Base-by-base conservation (phyloP, 371 early-diverging fungal genomes). In the Mortierella sp. region DNA sequence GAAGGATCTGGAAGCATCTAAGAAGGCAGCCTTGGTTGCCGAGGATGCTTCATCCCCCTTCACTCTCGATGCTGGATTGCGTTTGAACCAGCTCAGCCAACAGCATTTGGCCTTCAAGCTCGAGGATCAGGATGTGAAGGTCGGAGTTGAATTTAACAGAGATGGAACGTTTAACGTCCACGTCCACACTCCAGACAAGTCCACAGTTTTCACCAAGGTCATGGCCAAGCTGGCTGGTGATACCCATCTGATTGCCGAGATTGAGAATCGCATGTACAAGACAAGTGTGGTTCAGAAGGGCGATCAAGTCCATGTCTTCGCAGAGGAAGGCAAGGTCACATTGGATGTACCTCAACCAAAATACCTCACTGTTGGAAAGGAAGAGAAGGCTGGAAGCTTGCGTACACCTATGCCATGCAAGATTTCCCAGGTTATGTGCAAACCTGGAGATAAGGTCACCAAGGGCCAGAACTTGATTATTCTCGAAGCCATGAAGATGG, bases 401-500 rank as follows among this genome's bases (percentile, higher is more conserved):
- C 89, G 89, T 61, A 93, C 98, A 19, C 98, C 98, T 9, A 97
- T 98, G 98, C 96, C 98, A 12, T 96, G 98, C 87, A 97, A 96
- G 86, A 96, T 98, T 64, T 92, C 95, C 8, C 93, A 94, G 82
- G 92, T 98, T 0, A 75, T 92, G 72, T 91, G 95, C 19, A 86
- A 91, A 61, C 86, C 91, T 17, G 98, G 98, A 23, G 93, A 96
- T 57, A 83, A 83, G 40, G 95, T 98, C n/a, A 87, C 89, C 60
- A 93, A 94, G 83, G 97, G 94, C 31, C 87, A 91, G 51, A 88
- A 92, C 22, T 83, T 98, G 57, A 83, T 98, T 1, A 89, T 98
- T 31, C 86, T 98, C 49, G 98, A 98, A 76, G 98, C 98, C 23
- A 98, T 98, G 98, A 98, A 98, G 89, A 98, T 98, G 98, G 97